Evolutionary conservation across 345 rosid genomes (phyloP).

Genomic region (Aurinia saxatilis): DNA sequence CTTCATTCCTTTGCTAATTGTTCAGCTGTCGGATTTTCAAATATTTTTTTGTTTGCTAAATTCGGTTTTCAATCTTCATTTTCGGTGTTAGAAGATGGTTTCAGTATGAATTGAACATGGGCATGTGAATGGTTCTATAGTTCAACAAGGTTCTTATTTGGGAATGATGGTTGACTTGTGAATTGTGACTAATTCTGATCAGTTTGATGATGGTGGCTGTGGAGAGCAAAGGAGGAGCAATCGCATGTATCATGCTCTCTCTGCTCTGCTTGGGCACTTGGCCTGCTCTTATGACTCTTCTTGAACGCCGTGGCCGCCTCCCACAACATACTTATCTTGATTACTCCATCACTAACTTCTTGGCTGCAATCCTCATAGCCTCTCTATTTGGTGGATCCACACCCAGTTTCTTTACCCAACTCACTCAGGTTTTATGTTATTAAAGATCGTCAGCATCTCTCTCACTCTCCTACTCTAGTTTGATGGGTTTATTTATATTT

Average conservation of each 20-base stretch:
- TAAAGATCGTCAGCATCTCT: no score
- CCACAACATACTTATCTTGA: conserved; percentile 92
- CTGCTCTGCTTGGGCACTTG: conserved; percentile 75
- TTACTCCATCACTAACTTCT: conserved; percentile 64
- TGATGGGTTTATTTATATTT: not conserved
- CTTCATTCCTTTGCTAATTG: no score
- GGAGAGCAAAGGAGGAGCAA: conserved; percentile 84
- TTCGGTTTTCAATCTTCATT: no score
- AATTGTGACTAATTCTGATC: no score
- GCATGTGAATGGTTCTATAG: no score
- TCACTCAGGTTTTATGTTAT: conserved; percentile 62
- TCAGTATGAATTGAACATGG: no score
- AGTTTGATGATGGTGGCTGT: conserved; percentile 2
- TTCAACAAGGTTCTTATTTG: no score
- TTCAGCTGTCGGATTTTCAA: no score
- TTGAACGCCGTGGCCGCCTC: conserved; percentile 78
- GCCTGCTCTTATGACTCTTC: conserved; percentile 74
- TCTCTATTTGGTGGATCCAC: conserved; percentile 48
- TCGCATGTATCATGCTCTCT: conserved; percentile 58
- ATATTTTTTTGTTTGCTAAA: no score
- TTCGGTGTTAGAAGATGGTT: no score
- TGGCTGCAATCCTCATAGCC: conserved; percentile 66
- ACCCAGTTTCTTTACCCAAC: conserved; percentile 55
- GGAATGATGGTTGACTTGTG: no score
- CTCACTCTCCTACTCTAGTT: not conserved